Conservation (phyloP, 208 protist genomes). For the Acanthamoeba castellanii region DNA sequence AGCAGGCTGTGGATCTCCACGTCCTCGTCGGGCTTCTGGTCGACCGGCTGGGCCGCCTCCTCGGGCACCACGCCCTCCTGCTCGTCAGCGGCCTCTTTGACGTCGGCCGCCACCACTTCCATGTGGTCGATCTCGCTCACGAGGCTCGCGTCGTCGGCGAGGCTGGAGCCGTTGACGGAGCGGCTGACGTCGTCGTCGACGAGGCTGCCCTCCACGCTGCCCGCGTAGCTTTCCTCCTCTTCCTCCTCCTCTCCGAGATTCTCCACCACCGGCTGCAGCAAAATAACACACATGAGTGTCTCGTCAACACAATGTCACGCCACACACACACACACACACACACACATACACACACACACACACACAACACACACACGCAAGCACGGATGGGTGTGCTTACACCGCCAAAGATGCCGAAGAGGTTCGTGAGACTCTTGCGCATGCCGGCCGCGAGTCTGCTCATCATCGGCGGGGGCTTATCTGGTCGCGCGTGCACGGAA, state of each 20-base stretch:
- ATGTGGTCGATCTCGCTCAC: neutral
- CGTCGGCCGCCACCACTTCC: neutral
- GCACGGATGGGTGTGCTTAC: neutral
- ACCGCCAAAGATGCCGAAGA: slow-evolving; percentile 45
- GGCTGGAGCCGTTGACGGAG: neutral
- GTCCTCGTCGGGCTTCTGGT: neutral
- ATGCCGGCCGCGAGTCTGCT: slow-evolving; percentile 16
- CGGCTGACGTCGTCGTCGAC: neutral
- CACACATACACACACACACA: neutral
- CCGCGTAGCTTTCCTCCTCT: neutral
- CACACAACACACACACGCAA: too few species aligned
- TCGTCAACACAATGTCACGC: neutral
- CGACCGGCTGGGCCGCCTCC: neutral
- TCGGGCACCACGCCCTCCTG: neutral
- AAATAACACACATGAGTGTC: neutral
- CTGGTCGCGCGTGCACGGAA: neutral
- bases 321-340: neutral
- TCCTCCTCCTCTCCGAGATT: neutral
- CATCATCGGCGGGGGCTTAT: slow-evolving; percentile 16
- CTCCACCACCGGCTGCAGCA: neutral
- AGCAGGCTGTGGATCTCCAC: slow-evolving; percentile 61
- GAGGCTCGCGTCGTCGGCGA: neutral
- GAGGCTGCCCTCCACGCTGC: neutral
- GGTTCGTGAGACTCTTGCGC: slow-evolving; percentile 52
- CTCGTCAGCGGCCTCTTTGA: neutral